phyloP scores from a whole-genome alignment of 2,329 filamentous ascomycete species.

The Fusarium miscanthi region DNA sequence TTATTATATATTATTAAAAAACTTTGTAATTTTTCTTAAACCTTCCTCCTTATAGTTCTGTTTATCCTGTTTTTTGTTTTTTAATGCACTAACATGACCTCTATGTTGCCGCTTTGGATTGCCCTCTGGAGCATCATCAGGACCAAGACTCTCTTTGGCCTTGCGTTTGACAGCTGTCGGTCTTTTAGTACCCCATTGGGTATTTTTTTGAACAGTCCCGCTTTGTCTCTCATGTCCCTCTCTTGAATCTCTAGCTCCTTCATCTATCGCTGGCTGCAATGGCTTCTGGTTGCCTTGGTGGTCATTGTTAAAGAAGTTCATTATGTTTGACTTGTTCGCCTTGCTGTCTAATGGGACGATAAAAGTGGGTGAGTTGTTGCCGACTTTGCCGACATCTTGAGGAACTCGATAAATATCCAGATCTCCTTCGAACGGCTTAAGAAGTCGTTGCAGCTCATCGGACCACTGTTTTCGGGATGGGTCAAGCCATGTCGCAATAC shows the following conservation, averaged over 20 bases:
- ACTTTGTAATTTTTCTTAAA: slow-evolving; percentile 79
- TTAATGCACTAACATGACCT: slow-evolving; percentile 55
- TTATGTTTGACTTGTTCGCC: slow-evolving; percentile 93
- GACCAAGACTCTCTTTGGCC: slow-evolving; percentile 22
- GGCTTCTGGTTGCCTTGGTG: slow-evolving; percentile 54
- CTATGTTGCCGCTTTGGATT: slow-evolving; percentile 28
- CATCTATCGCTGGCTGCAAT: not conserved
- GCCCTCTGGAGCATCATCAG: slow-evolving; percentile 40
- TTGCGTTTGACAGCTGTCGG: slow-evolving; percentile 41
- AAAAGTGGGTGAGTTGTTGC: slow-evolving; percentile 87
- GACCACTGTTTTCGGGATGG: slow-evolving; percentile 79
- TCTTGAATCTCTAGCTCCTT: not conserved
- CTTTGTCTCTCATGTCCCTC: not conserved
- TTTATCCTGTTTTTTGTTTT: slow-evolving; percentile 53
- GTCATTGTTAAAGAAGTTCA: slow-evolving; percentile 83
- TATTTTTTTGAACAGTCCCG: not conserved
- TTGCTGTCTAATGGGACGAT: slow-evolving; percentile 84
- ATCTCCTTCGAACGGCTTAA: slow-evolving; percentile 83
- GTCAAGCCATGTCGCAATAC: slow-evolving; percentile 81
- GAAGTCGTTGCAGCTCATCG: slow-evolving; percentile 77
- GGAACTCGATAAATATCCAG: slow-evolving; percentile 88
- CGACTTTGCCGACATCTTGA: slow-evolving; percentile 93
- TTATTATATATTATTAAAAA: slow-evolving; percentile 65
- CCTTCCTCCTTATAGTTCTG: slow-evolving; percentile 69
- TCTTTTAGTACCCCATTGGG: not conserved